Evolutionary conservation across 1,139 yeast species (phyloP).

Genomic region (Pichia sp.): DNA sequence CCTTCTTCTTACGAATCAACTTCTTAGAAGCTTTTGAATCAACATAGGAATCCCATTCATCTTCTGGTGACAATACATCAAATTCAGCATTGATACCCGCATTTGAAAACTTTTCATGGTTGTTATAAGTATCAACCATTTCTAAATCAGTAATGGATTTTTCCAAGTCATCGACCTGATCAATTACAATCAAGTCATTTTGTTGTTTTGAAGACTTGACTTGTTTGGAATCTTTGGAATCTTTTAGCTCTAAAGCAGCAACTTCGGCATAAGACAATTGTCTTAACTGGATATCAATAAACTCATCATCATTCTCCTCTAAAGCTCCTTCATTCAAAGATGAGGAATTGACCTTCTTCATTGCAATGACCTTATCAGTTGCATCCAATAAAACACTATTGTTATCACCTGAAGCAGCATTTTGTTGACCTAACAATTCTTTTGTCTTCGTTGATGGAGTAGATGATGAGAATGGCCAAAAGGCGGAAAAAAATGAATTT

Average conservation of each 20-base stretch:
- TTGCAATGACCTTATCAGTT: slow-evolving; percentile 28
- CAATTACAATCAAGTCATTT: slow-evolving; percentile 19
- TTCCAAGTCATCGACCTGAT: slow-evolving; percentile 26
- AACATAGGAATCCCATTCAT: slow-evolving; percentile 9
- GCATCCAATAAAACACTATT: background rate
- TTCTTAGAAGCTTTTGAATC: slow-evolving; percentile 6
- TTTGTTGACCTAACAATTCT: background rate
- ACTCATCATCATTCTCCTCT: slow-evolving; percentile 32
- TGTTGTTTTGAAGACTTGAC: background rate
- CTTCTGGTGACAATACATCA: slow-evolving; percentile 4
- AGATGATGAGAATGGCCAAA: slow-evolving; percentile 21
- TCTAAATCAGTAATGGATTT: slow-evolving; percentile 28
- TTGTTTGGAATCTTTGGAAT: background rate
- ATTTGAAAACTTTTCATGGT: slow-evolving; percentile 10
- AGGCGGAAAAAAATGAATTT: slow-evolving; percentile 3
- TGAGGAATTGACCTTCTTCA: slow-evolving; percentile 20
- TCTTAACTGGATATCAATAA: slow-evolving; percentile 39
- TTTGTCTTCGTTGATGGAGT: background rate
- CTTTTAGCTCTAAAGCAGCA: slow-evolving; percentile 30
- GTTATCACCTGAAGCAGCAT: background rate
- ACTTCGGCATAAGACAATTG: slow-evolving; percentile 47
- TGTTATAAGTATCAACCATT: slow-evolving; percentile 20
- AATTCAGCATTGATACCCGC: background rate
- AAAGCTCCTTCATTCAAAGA: slow-evolving; percentile 17
- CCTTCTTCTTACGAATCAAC: slow-evolving; percentile 6